phyloP scores from a whole-genome alignment of 2,329 filamentous ascomycete species.

The Juglanconis sp. region DNA sequence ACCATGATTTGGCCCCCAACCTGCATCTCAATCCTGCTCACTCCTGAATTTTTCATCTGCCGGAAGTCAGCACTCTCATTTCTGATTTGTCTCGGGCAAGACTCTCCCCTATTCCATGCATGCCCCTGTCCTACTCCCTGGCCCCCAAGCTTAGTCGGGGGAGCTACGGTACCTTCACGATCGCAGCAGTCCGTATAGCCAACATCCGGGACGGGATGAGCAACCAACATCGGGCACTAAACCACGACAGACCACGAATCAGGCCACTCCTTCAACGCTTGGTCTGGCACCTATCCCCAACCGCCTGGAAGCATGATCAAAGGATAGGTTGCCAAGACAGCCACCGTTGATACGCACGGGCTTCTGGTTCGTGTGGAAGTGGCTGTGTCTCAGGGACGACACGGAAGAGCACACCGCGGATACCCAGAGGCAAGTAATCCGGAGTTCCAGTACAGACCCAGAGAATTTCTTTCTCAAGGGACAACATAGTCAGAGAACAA shows the following conservation, averaged over 20 bases:
- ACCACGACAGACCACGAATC: not conserved
- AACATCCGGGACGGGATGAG: not conserved
- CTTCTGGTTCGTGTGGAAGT: not conserved
- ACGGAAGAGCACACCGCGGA: too few relatives aligned
- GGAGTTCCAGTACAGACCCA: not conserved
- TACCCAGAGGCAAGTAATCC: too few relatives aligned
- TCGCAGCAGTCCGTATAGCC: not conserved
- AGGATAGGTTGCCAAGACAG: not conserved
- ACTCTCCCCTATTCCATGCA: constrained; percentile 10
- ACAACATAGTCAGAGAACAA: not conserved
- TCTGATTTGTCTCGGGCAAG: constrained; percentile 1
- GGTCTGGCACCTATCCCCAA: not conserved
- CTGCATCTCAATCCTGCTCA: not conserved
- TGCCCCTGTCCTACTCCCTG: not conserved
- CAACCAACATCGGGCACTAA: not conserved
- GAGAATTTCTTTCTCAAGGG: not conserved
- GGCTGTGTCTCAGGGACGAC: not conserved
- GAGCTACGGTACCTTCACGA: too few relatives aligned
- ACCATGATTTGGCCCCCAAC: constrained; percentile 10
- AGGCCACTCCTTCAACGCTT: not conserved
- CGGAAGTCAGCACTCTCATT: constrained; percentile 15
- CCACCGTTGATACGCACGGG: not conserved
- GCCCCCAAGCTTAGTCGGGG: not conserved
- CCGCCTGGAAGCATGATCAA: not conserved
- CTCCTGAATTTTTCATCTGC: constrained; percentile 5